Conservation (phyloP, 179 eudicot species). For the Monotropa hypopitys region DNA sequence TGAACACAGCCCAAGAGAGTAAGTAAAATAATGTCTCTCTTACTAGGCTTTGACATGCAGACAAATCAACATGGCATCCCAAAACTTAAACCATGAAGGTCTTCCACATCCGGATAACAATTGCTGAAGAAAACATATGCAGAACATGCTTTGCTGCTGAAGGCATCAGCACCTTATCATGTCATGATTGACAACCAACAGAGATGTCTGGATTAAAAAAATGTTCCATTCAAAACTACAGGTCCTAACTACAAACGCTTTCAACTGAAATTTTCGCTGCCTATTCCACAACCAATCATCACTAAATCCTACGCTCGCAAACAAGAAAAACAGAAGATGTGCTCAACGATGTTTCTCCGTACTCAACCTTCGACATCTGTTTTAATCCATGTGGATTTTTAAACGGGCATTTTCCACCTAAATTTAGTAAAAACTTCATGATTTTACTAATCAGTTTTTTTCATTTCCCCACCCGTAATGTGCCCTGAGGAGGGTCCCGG, state of each 20-base stretch:
- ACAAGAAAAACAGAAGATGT: not conserved
- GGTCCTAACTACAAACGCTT: not conserved
- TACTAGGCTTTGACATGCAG: not conserved
- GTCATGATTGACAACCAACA: not conserved
- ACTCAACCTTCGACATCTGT: not conserved
- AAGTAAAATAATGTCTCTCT: not conserved
- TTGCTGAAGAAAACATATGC: not conserved
- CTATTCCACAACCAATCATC: not conserved
- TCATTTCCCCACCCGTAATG: no score
- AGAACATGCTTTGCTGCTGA: not conserved
- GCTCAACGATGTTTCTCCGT: not conserved
- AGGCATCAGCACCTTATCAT: not conserved
- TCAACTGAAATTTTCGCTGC: not conserved
- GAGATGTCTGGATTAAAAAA: not conserved
- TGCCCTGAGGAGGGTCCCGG: no score
- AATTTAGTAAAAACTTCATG: not conserved
- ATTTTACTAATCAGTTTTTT: not conserved
- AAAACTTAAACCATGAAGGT: not conserved
- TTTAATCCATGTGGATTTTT: not conserved
- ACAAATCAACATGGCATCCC: not conserved
- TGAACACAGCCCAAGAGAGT: not conserved
- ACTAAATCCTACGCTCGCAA: not conserved
- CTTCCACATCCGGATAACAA: not conserved
- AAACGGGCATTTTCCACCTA: not conserved
- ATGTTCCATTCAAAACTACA: not conserved